A percentile compares a stretch with the other conserved stretches of the same genome.
phyloP scores from a whole-genome alignment of 495 filamentous ascomycete species.

The Bathelium albidoporum region DNA sequence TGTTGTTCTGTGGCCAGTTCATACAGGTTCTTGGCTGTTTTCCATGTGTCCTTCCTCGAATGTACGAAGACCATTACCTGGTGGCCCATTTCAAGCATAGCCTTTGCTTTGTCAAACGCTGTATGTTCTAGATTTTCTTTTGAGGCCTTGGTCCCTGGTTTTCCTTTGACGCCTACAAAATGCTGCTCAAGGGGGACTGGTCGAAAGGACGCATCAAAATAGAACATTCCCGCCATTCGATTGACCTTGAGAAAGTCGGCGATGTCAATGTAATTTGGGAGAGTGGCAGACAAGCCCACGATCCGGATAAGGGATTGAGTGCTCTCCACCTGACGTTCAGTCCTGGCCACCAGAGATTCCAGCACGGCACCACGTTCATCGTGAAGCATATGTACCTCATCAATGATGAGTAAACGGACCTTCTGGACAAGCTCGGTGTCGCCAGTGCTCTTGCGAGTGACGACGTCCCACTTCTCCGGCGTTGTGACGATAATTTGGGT shows the following conservation, averaged over 20 bases:
- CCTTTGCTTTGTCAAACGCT: conserved; percentile 87
- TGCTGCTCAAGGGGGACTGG: conserved; percentile 96
- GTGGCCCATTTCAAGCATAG: conserved; percentile 78
- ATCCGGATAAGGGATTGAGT: conserved; percentile 95
- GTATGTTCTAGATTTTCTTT: conserved; percentile 79
- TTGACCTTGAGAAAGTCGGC: conserved; percentile 96
- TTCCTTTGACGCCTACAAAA: conserved; percentile 93
- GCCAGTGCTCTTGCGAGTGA: conserved; percentile 91
- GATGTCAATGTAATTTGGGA: conserved; percentile 94
- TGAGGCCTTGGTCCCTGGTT: conserved; percentile 63
- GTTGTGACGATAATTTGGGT: conserved; percentile 99
- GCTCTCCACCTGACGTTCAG: conserved; percentile 92
- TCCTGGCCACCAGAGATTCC: conserved; percentile 88
- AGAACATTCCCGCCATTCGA: conserved; percentile 84
- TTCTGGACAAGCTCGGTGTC: conserved; percentile 98
- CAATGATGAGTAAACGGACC: conserved; percentile 90
- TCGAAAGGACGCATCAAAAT: conserved; percentile 91
- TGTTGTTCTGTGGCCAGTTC: conserved; percentile 76
- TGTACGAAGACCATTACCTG: conserved; percentile 99
- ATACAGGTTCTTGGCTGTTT: conserved; percentile 73
- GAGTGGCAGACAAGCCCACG: conserved; percentile 84
- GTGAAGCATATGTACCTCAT: conserved; percentile 99
- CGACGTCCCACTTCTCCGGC: conserved; percentile 98
- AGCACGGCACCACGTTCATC: conserved; percentile 94
- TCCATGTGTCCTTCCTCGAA: conserved; percentile 84